Conservation (phyloP, 2,329 filamentous ascomycete genomes). For the Sphaerostilbella broomeana region DNA sequence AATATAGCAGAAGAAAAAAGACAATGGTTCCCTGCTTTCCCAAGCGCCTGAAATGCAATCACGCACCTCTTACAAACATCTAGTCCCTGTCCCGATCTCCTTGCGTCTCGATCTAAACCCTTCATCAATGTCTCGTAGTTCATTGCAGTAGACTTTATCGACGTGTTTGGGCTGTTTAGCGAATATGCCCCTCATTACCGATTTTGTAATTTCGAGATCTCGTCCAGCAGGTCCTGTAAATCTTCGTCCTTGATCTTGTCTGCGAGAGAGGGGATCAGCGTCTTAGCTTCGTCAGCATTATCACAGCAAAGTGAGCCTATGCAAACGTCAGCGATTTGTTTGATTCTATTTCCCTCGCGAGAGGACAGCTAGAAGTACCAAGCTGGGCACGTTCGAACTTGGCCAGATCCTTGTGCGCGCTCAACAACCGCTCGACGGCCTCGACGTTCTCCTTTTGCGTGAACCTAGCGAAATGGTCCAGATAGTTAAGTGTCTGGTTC, state of each 20-base stretch:
- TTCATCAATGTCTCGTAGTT: too few species aligned
- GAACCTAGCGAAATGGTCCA: slow-evolving; percentile 92
- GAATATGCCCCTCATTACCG: slow-evolving; percentile 22
- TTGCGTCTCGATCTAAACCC: too few species aligned
- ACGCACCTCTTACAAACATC: too few species aligned
- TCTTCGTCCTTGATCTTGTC: slow-evolving; percentile 90
- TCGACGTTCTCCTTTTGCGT: slow-evolving; percentile 92
- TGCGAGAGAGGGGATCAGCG: slow-evolving; percentile 79
- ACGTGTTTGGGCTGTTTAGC: too few species aligned
- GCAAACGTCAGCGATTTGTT: slow-evolving; percentile 1
- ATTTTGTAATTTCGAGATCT: slow-evolving; percentile 72
- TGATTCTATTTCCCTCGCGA: neutral
- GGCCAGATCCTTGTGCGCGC: slow-evolving; percentile 70
- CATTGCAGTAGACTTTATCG: too few species aligned
- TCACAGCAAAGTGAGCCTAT: slow-evolving; percentile 87
- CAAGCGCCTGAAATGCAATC: slow-evolving; percentile 27
- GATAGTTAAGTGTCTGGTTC: slow-evolving; percentile 82
- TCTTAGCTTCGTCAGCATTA: slow-evolving; percentile 90
- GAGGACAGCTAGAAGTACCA: slow-evolving; percentile 45
- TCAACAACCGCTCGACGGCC: slow-evolving; percentile 82
- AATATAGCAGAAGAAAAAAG: too few species aligned
- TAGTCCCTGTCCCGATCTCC: neutral
- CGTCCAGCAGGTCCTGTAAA: slow-evolving; percentile 78
- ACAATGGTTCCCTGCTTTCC: too few species aligned
- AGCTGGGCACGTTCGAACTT: slow-evolving; percentile 92